These are phyloP conservation scores for Lepidium campestre DNA, from an alignment of 441 rosid species.

Conservation along the genomic window DNA sequence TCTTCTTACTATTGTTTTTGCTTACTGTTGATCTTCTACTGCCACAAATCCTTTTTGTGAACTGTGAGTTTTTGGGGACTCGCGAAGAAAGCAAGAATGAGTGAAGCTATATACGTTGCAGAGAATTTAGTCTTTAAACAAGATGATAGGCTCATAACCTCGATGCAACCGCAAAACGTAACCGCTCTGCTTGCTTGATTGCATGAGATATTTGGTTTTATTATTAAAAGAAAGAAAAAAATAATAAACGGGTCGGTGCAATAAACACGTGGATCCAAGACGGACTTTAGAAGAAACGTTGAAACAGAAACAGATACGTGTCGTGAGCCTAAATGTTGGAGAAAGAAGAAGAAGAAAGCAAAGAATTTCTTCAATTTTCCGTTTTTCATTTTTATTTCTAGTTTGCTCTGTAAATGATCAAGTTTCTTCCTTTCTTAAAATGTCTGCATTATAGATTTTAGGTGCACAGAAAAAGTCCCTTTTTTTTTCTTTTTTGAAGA, in stretches of 20 bases:
- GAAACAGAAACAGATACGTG: conserved; percentile 25
- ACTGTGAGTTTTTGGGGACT: too few relatives aligned
- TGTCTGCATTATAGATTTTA: conserved; percentile 6
- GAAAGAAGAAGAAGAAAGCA: background rate
- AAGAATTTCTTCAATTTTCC: background rate
- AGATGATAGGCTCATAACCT: too few relatives aligned
- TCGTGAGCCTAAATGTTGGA: conserved; percentile 18
- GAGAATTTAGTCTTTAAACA: too few relatives aligned
- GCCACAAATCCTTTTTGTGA: background rate
- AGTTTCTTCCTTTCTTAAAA: conserved; percentile 6
- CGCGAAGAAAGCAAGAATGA: too few relatives aligned
- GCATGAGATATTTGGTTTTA: conserved; percentile 13
- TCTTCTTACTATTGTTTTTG: too few relatives aligned
- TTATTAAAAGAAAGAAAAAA: conserved; percentile 10
- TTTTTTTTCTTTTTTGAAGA: background rate
- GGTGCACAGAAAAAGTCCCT: background rate
- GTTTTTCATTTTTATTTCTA: conserved; percentile 4
- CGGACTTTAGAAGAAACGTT: conserved; percentile 17
- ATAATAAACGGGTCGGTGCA: background rate
- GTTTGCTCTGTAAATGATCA: conserved; percentile 15
- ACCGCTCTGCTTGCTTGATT: background rate
- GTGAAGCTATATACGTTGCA: too few relatives aligned
- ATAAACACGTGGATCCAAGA: conserved; percentile 21
- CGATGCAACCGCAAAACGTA: background rate
- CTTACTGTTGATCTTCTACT: background rate